phyloP scores from a whole-genome alignment of 179 eudicot genomes.

The Spinacia oleracea region DNA sequence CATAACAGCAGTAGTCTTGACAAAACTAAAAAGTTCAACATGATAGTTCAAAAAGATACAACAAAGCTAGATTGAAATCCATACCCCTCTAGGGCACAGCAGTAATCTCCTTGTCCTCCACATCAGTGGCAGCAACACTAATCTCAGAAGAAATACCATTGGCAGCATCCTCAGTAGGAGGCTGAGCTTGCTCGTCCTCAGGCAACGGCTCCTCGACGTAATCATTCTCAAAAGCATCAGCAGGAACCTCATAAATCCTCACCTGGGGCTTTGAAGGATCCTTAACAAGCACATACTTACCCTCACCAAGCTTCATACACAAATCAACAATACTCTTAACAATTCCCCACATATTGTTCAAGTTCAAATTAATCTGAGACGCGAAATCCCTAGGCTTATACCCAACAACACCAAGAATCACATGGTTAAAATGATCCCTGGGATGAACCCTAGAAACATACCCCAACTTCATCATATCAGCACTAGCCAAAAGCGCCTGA shows the following conservation, averaged over 20 bases:
- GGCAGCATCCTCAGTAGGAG: slow-evolving; percentile 67
- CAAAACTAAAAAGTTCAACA: too few species aligned
- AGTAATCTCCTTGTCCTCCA: slow-evolving; percentile 59
- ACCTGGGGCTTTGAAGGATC: slow-evolving; percentile 94
- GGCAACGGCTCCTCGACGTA: slow-evolving; percentile 97
- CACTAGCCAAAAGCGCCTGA: slow-evolving; percentile 76
- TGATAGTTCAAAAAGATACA: not conserved
- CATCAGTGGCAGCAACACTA: slow-evolving; percentile 56
- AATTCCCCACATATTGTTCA: slow-evolving; percentile 95
- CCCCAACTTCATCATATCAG: slow-evolving; percentile 96
- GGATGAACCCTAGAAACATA: slow-evolving; percentile 97
- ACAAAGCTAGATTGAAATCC: slow-evolving; percentile 7
- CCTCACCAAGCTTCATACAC: slow-evolving; percentile 96
- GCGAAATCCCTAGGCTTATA: slow-evolving; percentile 95
- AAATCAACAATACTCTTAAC: slow-evolving; percentile 91
- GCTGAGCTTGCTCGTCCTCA: slow-evolving; percentile 93
- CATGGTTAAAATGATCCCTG: slow-evolving; percentile 91
- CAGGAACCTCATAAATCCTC: slow-evolving; percentile 94
- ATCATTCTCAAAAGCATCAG: slow-evolving; percentile 95
- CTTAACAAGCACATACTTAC: slow-evolving; percentile 94
- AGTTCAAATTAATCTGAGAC: slow-evolving; percentile 78
- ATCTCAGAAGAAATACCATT: slow-evolving; percentile 48
- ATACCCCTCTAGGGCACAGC: slow-evolving; percentile 58
- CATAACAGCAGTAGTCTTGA: too few species aligned
- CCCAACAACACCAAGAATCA: slow-evolving; percentile 82